A percentile compares a stretch with the other conserved stretches of the same genome.
Evolutionary conservation across 2,329 filamentous ascomycete genomes (phyloP).

Genomic region (Metarhizium rileyi): DNA sequence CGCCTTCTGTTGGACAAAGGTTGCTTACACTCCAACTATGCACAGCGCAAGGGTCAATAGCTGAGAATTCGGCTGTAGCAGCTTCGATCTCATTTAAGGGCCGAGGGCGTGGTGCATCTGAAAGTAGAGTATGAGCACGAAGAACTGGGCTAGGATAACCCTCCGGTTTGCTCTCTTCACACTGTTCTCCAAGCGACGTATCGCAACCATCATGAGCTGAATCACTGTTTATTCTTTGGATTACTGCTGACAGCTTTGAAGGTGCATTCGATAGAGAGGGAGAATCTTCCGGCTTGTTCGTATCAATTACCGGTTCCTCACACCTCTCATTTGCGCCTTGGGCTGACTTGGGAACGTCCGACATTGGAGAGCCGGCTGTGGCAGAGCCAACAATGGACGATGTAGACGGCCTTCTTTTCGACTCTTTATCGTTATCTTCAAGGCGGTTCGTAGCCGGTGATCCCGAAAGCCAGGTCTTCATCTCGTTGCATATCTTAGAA

Average conservation of each 20-base stretch:
- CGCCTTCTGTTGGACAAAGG: not conserved
- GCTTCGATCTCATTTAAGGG: slow-evolving; percentile 2
- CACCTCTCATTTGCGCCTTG: not conserved
- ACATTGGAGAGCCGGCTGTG: not conserved
- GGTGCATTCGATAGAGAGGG: not conserved
- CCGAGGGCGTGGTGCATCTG: not conserved
- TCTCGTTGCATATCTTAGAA: slow-evolving; percentile 4
- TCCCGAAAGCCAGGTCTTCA: slow-evolving; percentile 3
- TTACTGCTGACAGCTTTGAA: not conserved
- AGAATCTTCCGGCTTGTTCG: not conserved
- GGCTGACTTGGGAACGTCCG: not conserved
- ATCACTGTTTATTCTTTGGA: not conserved
- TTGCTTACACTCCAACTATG: not conserved
- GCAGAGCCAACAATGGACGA: not conserved
- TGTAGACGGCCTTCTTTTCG: not conserved
- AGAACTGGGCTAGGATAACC: not conserved
- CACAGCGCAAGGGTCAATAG: not conserved
- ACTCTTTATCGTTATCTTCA: not conserved
- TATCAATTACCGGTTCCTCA: not conserved
- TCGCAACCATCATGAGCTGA: not conserved
- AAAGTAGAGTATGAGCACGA: not conserved
- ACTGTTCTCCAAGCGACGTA: not conserved
- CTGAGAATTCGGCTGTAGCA: not conserved
- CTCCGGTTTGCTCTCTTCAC: not conserved
- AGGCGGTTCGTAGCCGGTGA: not conserved